Conservation (phyloP, 768 basidiomycete species). For the Rhodocollybia butyracea region DNA sequence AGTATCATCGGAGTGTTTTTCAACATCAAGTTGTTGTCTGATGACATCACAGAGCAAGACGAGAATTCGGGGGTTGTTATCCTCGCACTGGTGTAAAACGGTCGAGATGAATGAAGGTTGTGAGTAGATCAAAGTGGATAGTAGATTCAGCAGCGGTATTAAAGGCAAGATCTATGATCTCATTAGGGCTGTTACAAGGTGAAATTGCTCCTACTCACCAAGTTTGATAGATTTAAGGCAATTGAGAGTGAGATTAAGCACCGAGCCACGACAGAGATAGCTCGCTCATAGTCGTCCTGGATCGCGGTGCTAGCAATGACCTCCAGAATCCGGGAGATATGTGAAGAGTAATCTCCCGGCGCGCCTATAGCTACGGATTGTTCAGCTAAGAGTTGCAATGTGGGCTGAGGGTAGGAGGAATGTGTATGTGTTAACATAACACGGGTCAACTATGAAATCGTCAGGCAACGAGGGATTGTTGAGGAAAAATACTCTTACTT, state of each 20-base stretch:
- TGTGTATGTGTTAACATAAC: constrained; percentile 58
- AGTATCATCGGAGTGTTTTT: constrained; percentile 22
- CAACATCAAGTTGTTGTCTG: constrained; percentile 32
- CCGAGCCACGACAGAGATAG: constrained; percentile 16
- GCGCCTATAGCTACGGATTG: constrained; percentile 19
- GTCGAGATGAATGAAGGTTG: constrained; percentile 44
- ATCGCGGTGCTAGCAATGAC: constrained; percentile 36
- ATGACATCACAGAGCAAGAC: constrained; percentile 39
- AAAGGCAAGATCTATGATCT: constrained; percentile 39
- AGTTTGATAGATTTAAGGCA: constrained; percentile 29
- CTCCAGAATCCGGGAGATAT: constrained; percentile 43
- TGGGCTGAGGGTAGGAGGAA: constrained; percentile 33
- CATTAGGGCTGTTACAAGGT: constrained; percentile 8
- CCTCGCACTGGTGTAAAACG: constrained; percentile 28
- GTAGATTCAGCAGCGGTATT: constrained; percentile 49
- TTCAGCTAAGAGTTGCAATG: constrained; percentile 53
- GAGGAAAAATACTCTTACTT: constrained; percentile 36
- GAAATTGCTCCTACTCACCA: constrained; percentile 33
- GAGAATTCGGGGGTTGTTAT: constrained; percentile 32
- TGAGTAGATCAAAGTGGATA: constrained; percentile 42
- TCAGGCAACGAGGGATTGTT: background rate
- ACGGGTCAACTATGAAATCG: constrained; percentile 45
- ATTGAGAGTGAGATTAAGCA: constrained; percentile 31
- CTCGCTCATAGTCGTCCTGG: constrained; percentile 29
- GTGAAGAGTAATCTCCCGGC: constrained; percentile 34